A percentile compares a stretch with the other conserved stretches of the same genome.
phyloP scores from a whole-genome alignment of 2,329 filamentous ascomycete species.

The Diaporthe batatas region DNA sequence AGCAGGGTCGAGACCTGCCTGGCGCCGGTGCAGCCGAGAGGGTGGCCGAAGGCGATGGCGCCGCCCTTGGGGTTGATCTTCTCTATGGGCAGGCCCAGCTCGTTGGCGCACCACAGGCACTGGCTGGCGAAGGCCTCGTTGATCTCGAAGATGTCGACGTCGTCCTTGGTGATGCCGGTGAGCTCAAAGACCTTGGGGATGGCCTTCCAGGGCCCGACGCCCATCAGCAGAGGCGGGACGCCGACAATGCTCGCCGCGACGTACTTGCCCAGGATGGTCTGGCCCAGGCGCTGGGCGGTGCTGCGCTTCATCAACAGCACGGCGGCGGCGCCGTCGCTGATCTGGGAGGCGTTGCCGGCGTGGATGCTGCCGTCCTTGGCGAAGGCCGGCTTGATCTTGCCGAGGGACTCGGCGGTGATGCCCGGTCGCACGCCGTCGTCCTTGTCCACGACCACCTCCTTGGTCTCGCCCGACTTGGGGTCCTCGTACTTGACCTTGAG shows the following conservation, averaged over 20 bases:
- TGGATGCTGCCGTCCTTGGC: slow-evolving; percentile 94
- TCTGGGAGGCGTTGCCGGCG: slow-evolving; percentile 95
- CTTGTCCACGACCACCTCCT: slow-evolving; percentile 83
- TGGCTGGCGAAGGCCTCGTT: slow-evolving; percentile 98
- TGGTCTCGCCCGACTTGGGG: slow-evolving; percentile 88
- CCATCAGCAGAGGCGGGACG: slow-evolving; percentile 94
- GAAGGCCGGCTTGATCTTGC: slow-evolving; percentile 92
- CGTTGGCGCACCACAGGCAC: slow-evolving; percentile 92
- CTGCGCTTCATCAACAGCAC: slow-evolving; percentile 96
- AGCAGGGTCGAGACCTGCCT: slow-evolving; percentile 93
- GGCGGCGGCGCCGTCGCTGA: slow-evolving; percentile 94
- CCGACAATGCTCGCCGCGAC: slow-evolving; percentile 88
- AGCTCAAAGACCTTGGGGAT: slow-evolving; percentile 93
- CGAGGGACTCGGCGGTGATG: slow-evolving; percentile 88
- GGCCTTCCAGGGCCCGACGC: slow-evolving; percentile 93
- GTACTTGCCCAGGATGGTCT: slow-evolving; percentile 92
- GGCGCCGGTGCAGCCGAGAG: slow-evolving; percentile 92
- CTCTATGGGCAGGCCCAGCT: slow-evolving; percentile 83
- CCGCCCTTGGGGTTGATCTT: slow-evolving; percentile 99
- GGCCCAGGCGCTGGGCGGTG: slow-evolving; percentile 88
- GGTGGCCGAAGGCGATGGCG: slow-evolving; percentile 96
- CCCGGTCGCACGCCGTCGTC: slow-evolving; percentile 91
- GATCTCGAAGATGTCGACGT: slow-evolving; percentile 98
- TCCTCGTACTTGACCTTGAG: slow-evolving; percentile 89
- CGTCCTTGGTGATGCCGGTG: slow-evolving; percentile 86